Base-by-base conservation (phyloP, 345 rosid genomes). In the Ceriops tagal region DNA sequence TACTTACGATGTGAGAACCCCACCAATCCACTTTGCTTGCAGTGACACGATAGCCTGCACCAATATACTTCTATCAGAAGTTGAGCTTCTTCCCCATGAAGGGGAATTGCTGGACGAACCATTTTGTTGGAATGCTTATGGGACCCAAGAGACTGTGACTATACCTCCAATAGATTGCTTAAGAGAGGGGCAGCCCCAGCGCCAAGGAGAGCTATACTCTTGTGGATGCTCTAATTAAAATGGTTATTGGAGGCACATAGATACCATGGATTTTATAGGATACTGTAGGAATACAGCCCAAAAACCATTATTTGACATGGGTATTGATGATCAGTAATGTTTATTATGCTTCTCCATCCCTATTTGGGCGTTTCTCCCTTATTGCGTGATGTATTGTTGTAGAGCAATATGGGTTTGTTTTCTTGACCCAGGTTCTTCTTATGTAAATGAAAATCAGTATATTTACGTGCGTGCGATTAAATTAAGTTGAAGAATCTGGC, bases 111-210 rank as follows among this genome's bases (percentile, higher is more conserved):
- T 92, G 0, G 99, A 92, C 13, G 97, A 95, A 63, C 99, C 99
- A 0, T 95, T 91, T 73, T 95, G 99, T 39, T 95, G 99, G 99
- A 95, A 95, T 53, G 96, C 99, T 37, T 95, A 88, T 47, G 99
- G 99, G 49, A 80, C 65, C 34, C 86, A 95, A 66, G 97, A 89
- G 78, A 91, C 99, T 1, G 58, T 72, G 21, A 95, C 89, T 18
- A 87, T 92, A 4, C 99, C 99, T 7, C 99, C 96, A 0, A 77
- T 95, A 8, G 79, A 85, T 71, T 95, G 97, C 73, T 77, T 95
- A 53, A 83, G 55, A 18, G 93, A 91, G 5, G 99, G 99, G n/a
- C 53, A 80, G 72, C 97, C 99, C 22, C 74, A 83, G 62, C 77
- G 66, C 0, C 65, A 66, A 31, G 61, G 47, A 1, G 86, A 84